Conservation (phyloP, 306 rosid genomes). For the Sechiopsis laciniata region DNA sequence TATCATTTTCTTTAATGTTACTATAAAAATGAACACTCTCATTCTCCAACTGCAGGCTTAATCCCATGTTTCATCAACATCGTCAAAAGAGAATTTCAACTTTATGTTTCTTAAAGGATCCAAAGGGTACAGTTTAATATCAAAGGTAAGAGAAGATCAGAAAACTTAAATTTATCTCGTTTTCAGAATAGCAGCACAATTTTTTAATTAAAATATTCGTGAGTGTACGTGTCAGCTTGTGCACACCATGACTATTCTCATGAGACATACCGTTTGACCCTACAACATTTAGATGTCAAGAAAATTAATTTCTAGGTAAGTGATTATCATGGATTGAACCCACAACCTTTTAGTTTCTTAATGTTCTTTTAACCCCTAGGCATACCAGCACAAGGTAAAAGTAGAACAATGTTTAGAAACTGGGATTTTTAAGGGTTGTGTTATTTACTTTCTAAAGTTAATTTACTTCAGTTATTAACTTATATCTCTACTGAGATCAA, state of each 20-base stretch:
- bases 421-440: not conserved
- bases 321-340: no score
- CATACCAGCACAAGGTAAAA: not conserved
- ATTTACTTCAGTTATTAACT: not conserved
- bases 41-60: constrained; percentile 6
- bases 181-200: not conserved
- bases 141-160: constrained; percentile 12
- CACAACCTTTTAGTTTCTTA: no score
- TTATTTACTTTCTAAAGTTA: not conserved
- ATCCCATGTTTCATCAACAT: not conserved
- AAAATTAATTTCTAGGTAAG: no score
- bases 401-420: not conserved
- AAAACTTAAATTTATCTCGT: not conserved
- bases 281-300: no score
- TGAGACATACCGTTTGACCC: no score
- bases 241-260: no score
- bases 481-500: not conserved
- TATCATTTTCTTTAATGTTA: not conserved
- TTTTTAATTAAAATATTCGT: no score
- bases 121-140: not conserved
- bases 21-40: not conserved
- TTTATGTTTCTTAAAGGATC: not conserved
- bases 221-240: no score
- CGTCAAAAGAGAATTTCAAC: not conserved
- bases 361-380: no score